Conservation (phyloP, 345 rosid genomes). For the Hevea brasiliensis region DNA sequence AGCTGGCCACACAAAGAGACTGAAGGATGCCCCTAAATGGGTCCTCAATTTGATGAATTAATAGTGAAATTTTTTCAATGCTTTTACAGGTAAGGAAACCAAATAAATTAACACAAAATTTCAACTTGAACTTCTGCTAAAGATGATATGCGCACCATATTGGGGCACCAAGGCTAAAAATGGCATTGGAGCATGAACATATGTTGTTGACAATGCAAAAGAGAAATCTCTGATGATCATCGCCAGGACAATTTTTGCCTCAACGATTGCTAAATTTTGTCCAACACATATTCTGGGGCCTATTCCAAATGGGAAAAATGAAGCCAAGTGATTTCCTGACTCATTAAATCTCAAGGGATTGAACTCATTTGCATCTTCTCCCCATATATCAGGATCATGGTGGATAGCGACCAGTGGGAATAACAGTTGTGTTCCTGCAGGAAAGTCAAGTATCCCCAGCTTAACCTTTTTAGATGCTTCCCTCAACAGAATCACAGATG, state of each 20-base stretch:
- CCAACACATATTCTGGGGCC: conserved; percentile 33
- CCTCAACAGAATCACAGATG: conserved; percentile 52
- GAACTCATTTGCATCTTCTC: conserved; percentile 53
- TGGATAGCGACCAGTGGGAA: conserved; percentile 52
- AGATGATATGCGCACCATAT: conserved; percentile 62
- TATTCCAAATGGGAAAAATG: conserved; percentile 24
- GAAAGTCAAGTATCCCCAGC: conserved; percentile 60
- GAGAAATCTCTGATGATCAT: conserved; percentile 48
- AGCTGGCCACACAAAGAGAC: no score
- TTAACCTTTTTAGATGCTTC: conserved; percentile 41
- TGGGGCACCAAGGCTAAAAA: conserved; percentile 58
- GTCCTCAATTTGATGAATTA: no score
- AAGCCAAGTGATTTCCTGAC: conserved; percentile 25
- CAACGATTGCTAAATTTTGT: conserved; percentile 25
- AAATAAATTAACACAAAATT: neutral
- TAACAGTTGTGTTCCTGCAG: conserved; percentile 57
- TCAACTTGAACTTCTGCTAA: conserved; percentile 36
- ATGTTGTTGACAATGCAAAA: conserved; percentile 53
- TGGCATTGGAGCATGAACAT: conserved; percentile 68
- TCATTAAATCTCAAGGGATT: conserved; percentile 27
- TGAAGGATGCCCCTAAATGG: no score
- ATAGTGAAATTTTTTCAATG: neutral
- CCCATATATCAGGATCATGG: conserved; percentile 67
- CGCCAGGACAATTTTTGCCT: conserved; percentile 54
- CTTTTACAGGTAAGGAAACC: no score